Evolutionary conservation across 495 filamentous ascomycete species (phyloP).

Genomic region (Penicillium dipodomyicola): DNA sequence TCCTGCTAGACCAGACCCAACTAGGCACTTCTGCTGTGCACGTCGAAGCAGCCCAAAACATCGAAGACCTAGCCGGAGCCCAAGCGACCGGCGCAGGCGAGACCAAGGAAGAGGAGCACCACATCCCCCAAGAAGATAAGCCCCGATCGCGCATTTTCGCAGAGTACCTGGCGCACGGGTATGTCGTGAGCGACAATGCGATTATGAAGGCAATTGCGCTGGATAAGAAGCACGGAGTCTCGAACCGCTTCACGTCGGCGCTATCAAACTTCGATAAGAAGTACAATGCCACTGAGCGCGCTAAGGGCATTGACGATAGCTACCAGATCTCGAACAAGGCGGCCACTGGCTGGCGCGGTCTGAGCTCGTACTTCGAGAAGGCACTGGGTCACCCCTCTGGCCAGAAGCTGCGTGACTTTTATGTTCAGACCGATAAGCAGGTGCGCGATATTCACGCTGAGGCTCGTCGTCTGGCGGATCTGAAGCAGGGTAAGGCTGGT

Average conservation of each 20-base stretch:
- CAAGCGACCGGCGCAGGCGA: conserved; percentile 48
- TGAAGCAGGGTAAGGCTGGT: conserved; percentile 70
- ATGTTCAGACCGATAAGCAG: conserved; percentile 75
- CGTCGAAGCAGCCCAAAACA: conserved; percentile 64
- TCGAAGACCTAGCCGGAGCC: conserved; percentile 61
- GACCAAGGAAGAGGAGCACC: conserved; percentile 54
- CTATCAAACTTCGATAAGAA: conserved; percentile 76
- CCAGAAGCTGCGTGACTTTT: conserved; percentile 81
- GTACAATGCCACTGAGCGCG: conserved; percentile 75
- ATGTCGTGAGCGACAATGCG: conserved; percentile 78
- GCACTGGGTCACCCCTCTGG: conserved; percentile 81
- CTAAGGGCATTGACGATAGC: conserved; percentile 68
- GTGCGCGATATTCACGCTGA: conserved; percentile 90
- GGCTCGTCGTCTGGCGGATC: conserved; percentile 78
- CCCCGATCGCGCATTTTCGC: conserved; percentile 88
- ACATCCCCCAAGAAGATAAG: conserved; percentile 91
- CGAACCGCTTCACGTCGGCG: conserved; percentile 68
- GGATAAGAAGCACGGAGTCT: conserved; percentile 87
- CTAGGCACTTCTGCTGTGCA: conserved; percentile 77
- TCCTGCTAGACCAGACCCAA: conserved; percentile 93
- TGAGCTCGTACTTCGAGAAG: conserved; percentile 88
- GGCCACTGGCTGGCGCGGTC: conserved; percentile 59
- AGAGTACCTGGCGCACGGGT: conserved; percentile 94
- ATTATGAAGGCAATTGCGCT: conserved; percentile 82
- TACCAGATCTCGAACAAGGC: conserved; percentile 72